Conservation (phyloP, 176 grass and related monocot species). For the Otatea glauca region DNA sequence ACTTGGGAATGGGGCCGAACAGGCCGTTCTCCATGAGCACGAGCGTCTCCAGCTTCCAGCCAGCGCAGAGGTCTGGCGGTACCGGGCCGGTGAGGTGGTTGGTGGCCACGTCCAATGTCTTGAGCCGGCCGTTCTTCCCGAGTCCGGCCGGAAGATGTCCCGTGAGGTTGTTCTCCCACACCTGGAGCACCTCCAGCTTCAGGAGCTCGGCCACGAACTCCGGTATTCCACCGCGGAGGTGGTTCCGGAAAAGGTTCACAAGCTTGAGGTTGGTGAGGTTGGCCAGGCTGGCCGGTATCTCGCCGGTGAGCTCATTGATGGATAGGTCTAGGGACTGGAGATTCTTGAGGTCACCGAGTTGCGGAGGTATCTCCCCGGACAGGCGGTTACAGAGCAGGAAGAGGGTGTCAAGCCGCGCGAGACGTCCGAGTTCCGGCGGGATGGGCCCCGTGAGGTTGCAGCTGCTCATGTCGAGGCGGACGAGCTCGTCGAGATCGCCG, state of each 20-base stretch:
- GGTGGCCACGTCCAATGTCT: conserved; percentile 58
- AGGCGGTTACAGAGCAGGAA: conserved; percentile 72
- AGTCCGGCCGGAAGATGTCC: conserved; percentile 51
- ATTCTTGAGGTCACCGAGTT: conserved; percentile 47
- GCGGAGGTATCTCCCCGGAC: conserved; percentile 50
- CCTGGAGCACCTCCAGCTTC: conserved; percentile 69
- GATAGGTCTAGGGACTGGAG: conserved; percentile 77
- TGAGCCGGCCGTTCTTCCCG: conserved; percentile 59
- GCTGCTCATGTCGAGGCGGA: conserved; percentile 67
- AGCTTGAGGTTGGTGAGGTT: conserved; percentile 51
- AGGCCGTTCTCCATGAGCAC: conserved; percentile 85
- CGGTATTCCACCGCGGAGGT: conserved; percentile 67
- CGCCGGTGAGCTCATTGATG: conserved; percentile 75
- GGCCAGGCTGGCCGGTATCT: conserved; percentile 56
- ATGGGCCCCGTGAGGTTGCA: conserved; percentile 68
- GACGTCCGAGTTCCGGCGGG: conserved; percentile 58
- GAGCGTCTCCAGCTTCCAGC: conserved; percentile 52
- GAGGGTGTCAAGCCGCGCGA: conserved; percentile 63
- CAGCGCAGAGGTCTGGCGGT: conserved; percentile 60
- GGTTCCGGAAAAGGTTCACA: conserved; percentile 75
- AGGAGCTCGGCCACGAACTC: conserved; percentile 53
- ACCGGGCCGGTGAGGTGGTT: conserved; percentile 72
- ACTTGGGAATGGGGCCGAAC: conserved; percentile 66
- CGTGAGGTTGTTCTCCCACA: conserved; percentile 89
- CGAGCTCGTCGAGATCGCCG: conserved; percentile 45